These are phyloP conservation scores for Cutaneotrichosporon curvatum DNA, from an alignment of 1,284 basidiomycete genomes.

Conservation along the genomic window DNA sequence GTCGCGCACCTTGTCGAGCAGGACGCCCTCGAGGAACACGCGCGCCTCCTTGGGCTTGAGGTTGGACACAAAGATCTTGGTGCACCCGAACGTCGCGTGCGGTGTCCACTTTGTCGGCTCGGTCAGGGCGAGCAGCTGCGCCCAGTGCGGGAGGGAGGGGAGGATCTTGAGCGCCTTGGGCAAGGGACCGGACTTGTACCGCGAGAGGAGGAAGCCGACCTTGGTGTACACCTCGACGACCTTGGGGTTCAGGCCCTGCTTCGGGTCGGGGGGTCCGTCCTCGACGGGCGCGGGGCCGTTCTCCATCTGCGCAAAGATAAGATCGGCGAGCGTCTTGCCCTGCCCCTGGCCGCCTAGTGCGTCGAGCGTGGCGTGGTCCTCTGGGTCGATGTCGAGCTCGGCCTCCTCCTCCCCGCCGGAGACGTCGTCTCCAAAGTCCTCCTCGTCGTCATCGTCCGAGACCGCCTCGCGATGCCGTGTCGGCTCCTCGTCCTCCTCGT, in stretches of 20 bases:
- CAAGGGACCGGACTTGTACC: constrained; percentile 90
- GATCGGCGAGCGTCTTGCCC: constrained; percentile 81
- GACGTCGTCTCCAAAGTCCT: constrained; percentile 40
- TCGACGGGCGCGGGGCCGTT: constrained; percentile 54
- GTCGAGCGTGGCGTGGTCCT: constrained; percentile 76
- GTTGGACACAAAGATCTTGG: constrained; percentile 91
- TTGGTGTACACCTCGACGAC: constrained; percentile 93
- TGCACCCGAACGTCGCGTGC: constrained; percentile 89
- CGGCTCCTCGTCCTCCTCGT: constrained; percentile 41
- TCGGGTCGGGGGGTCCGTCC: constrained; percentile 64
- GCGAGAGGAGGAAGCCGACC: constrained; percentile 79
- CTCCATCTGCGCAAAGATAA: constrained; percentile 87
- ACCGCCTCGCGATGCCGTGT: neutral
- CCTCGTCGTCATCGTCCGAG: constrained; percentile 43
- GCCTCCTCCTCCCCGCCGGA: constrained; percentile 51
- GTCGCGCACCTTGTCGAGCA: constrained; percentile 83
- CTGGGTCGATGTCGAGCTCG: constrained; percentile 71
- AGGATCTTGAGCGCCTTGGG: constrained; percentile 99
- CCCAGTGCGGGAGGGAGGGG: constrained; percentile 92
- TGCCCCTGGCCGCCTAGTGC: constrained; percentile 52
- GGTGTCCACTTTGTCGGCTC: constrained; percentile 90
- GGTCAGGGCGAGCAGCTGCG: constrained; percentile 88
- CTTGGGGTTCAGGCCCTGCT: constrained; percentile 91
- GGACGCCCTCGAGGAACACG: constrained; percentile 83
- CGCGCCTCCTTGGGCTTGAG: constrained; percentile 96